A percentile compares a stretch with the other conserved stretches of the same genome.
These are phyloP conservation scores for Apophysomyces variabilis DNA, from an alignment of 371 early-diverging fungal species.

Conservation along the genomic window DNA sequence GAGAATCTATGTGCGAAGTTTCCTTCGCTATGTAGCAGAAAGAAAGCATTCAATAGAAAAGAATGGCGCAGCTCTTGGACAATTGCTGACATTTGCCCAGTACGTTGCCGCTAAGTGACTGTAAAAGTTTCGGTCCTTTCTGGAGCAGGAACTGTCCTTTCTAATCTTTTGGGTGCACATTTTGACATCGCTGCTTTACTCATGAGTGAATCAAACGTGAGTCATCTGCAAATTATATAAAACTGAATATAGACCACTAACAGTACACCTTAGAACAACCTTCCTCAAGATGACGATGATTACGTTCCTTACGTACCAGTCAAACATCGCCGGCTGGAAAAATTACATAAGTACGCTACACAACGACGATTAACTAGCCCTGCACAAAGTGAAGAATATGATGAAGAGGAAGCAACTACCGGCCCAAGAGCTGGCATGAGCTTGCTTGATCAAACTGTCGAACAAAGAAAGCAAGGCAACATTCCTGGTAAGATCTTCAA, in stretches of 20 bases:
- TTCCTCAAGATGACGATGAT: slow-evolving; percentile 46
- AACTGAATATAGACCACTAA: background rate
- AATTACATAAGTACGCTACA: slow-evolving; percentile 57
- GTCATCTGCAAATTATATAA: background rate
- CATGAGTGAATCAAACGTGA: slow-evolving; percentile 10
- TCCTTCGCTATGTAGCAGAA: too few relatives aligned
- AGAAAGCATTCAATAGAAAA: too few relatives aligned
- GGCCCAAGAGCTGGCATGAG: slow-evolving; percentile 72
- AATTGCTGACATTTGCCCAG: too few relatives aligned
- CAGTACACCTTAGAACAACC: background rate
- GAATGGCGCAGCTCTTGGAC: too few relatives aligned
- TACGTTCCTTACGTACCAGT: slow-evolving; percentile 85
- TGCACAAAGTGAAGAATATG: slow-evolving; percentile 31
- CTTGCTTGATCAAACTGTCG: slow-evolving; percentile 87
- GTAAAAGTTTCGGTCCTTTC: background rate
- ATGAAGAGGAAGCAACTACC: slow-evolving; percentile 49
- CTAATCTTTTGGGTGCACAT: background rate
- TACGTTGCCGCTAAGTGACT: too few relatives aligned
- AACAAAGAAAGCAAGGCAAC: slow-evolving; percentile 65
- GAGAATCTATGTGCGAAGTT: too few relatives aligned
- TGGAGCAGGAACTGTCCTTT: background rate
- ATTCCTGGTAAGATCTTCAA: slow-evolving; percentile 41
- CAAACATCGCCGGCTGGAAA: slow-evolving; percentile 71
- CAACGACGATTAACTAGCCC: slow-evolving; percentile 36
- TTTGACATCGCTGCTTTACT: background rate